Evolutionary conservation across 495 filamentous ascomycete species (phyloP).

Genomic region (Podospora tetraspora): DNA sequence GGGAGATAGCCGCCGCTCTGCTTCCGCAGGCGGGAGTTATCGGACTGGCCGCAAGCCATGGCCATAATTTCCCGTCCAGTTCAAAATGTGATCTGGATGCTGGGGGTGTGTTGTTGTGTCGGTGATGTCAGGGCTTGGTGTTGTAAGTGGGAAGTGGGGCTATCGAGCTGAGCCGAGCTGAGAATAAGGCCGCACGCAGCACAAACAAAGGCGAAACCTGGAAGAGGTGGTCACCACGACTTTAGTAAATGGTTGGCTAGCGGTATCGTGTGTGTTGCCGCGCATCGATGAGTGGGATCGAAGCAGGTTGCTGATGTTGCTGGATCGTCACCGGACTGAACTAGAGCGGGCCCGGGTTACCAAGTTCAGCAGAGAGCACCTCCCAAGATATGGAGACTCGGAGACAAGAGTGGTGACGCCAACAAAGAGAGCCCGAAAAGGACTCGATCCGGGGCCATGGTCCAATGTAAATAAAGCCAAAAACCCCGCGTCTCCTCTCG

Average conservation of each 20-base stretch:
- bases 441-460: background rate
- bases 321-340: background rate
- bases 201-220: background rate
- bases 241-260: background rate
- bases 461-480: background rate
- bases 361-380: background rate
- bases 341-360: background rate
- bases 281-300: background rate
- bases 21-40: constrained; percentile 22
- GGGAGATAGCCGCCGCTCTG: constrained; percentile 48
- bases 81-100: background rate
- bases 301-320: background rate
- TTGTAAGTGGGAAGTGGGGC: background rate
- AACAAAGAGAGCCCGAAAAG: background rate
- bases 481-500: background rate
- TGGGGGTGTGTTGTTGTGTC: background rate
- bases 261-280: background rate
- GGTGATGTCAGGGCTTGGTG: background rate
- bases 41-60: constrained; percentile 13
- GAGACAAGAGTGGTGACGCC: background rate
- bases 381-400: background rate
- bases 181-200: background rate
- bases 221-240: background rate
- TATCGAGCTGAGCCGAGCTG: background rate
- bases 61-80: background rate